Conservation (phyloP, 2,329 filamentous ascomycete species). For the Arthrobotrys conoides region DNA sequence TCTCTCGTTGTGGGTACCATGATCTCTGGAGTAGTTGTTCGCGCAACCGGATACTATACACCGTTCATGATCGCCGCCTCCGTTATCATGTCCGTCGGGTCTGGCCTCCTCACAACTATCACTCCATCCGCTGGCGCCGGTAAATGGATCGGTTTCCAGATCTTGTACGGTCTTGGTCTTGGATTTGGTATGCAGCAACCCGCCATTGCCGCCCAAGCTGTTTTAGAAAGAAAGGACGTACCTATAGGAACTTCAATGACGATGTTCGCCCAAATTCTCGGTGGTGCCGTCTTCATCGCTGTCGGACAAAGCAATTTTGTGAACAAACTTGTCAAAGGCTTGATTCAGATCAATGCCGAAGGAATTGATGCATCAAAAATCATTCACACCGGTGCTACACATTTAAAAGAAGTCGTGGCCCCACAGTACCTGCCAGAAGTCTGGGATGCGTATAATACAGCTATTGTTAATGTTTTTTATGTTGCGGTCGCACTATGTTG, state of each 20-base stretch:
- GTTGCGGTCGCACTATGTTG: slow-evolving; percentile 73
- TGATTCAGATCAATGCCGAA: slow-evolving; percentile 42
- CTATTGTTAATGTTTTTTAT: slow-evolving; percentile 74
- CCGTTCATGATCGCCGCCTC: slow-evolving; percentile 73
- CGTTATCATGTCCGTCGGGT: slow-evolving; percentile 70
- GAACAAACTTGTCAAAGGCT: slow-evolving; percentile 67
- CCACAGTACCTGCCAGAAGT: slow-evolving; percentile 71
- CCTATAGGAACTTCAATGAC: slow-evolving; percentile 72
- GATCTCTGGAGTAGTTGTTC: slow-evolving; percentile 70
- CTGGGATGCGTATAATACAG: slow-evolving; percentile 75
- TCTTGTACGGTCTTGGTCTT: slow-evolving; percentile 71
- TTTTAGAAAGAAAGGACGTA: slow-evolving; percentile 71
- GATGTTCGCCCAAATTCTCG: slow-evolving; percentile 74
- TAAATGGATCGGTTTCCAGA: slow-evolving; percentile 68
- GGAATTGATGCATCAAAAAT: slow-evolving; percentile 67
- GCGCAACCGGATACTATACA: slow-evolving; percentile 74
- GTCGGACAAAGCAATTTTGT: slow-evolving; percentile 73
- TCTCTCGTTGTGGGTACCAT: slow-evolving; percentile 71
- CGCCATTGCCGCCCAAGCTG: slow-evolving; percentile 73
- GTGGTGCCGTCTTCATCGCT: slow-evolving; percentile 73
- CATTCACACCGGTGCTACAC: slow-evolving; percentile 73
- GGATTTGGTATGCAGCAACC: slow-evolving; percentile 75
- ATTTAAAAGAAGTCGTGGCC: slow-evolving; percentile 72
- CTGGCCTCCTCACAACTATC: slow-evolving; percentile 72
- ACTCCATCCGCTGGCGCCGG: slow-evolving; percentile 67